phyloP scores from a whole-genome alignment of 768 basidiomycete species.

The Mycena rosella region DNA sequence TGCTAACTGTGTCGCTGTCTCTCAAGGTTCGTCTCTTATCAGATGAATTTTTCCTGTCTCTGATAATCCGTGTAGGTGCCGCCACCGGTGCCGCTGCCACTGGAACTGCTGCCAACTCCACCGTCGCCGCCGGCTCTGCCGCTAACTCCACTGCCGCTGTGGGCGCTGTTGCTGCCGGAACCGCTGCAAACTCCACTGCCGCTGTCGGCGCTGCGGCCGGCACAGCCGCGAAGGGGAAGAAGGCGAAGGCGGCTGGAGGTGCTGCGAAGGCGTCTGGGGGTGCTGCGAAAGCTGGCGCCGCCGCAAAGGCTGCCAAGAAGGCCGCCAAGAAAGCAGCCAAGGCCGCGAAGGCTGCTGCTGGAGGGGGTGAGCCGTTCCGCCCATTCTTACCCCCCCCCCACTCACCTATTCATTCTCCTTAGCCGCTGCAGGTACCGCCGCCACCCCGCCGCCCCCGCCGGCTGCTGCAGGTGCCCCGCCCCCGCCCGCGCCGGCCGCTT shows the following conservation, averaged over 20 bases:
- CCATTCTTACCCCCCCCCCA: too few species aligned
- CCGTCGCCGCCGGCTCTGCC: not conserved
- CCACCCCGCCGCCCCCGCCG: too few species aligned
- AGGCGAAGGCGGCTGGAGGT: too few species aligned
- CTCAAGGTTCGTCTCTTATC: slow-evolving; percentile 4
- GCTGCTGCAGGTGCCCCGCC: too few species aligned
- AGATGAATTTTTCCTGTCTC: too few species aligned
- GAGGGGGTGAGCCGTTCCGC: too few species aligned
- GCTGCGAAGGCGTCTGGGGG: too few species aligned
- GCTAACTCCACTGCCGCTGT: not conserved
- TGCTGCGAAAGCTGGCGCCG: not conserved
- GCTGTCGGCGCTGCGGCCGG: not conserved
- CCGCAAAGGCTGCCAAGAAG: slow-evolving; percentile 1
- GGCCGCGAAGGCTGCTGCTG: not conserved
- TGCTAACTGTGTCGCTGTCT: slow-evolving; percentile 9
- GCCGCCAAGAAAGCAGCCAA: not conserved
- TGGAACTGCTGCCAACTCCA: not conserved
- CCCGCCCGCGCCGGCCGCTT: too few species aligned
- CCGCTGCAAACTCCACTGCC: not conserved
- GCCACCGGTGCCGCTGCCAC: not conserved
- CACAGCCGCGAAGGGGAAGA: not conserved
- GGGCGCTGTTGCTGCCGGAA: not conserved
- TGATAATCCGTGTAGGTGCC: too few species aligned
- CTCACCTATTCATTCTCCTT: too few species aligned
- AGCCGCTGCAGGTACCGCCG: too few species aligned